These are phyloP conservation scores for Nothophytophthora sp. DNA, from an alignment of 352 stramenopile species.

Conservation along the genomic window DNA sequence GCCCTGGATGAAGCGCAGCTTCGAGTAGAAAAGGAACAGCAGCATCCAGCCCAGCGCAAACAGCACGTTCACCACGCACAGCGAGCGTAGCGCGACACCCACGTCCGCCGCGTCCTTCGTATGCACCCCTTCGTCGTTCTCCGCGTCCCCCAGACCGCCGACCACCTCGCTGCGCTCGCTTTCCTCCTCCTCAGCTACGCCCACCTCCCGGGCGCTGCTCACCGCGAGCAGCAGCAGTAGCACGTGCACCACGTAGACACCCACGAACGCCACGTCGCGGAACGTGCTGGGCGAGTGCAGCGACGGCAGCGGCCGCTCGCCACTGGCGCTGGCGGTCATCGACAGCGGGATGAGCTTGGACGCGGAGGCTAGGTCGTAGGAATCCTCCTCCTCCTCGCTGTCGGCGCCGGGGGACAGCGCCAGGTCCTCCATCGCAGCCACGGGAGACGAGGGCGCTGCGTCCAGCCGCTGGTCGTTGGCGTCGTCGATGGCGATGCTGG, in stretches of 20 bases:
- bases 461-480: conserved; percentile 23
- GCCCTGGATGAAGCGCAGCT: conserved; percentile 69
- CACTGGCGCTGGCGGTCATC: conserved; percentile 65
- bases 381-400: conserved; percentile 25
- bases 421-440: conserved; percentile 58
- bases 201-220: conserved; percentile 38
- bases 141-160: conserved; percentile 16
- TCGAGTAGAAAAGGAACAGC: conserved; percentile 75
- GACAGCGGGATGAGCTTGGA: conserved; percentile 66
- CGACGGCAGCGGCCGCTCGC: conserved; percentile 60
- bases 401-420: conserved; percentile 45
- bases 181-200: conserved; percentile 16
- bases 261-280: conserved; percentile 60
- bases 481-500: conserved; percentile 42
- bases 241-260: conserved; percentile 51
- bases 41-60: conserved; percentile 72
- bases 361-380: conserved; percentile 27
- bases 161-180: conserved; percentile 30
- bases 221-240: conserved; percentile 51
- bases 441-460: conserved; percentile 16
- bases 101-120: conserved; percentile 44
- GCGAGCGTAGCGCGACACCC: conserved; percentile 54
- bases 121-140: conserved; percentile 10
- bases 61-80: conserved; percentile 72
- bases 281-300: conserved; percentile 60